Conservation (phyloP, 2,329 filamentous ascomycete species). For the Sordariomycetes sp. region DNA sequence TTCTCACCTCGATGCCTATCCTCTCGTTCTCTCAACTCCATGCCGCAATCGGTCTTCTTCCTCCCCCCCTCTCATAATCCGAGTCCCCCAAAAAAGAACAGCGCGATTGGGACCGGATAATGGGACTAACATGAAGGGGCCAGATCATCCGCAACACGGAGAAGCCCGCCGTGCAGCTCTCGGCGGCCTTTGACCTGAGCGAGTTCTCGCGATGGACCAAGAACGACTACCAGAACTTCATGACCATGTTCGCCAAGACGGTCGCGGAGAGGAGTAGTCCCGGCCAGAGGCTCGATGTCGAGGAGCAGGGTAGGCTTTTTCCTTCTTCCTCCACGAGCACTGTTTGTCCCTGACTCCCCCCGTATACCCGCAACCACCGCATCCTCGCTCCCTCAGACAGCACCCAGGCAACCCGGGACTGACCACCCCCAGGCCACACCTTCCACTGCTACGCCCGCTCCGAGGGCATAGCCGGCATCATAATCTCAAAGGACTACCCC, state of each 20-base stretch:
- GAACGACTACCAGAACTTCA: conserved; percentile 55
- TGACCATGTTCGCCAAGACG: conserved; percentile 76
- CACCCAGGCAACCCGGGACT: background rate
- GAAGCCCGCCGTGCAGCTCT: conserved; percentile 65
- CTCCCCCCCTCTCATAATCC: no score
- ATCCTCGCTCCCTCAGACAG: background rate
- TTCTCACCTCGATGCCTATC: conserved; percentile 7
- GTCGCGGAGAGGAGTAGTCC: conserved; percentile 73
- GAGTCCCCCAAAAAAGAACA: no score
- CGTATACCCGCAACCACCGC: background rate
- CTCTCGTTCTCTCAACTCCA: conserved; percentile 13
- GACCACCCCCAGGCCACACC: conserved; percentile 39
- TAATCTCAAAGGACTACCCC: conserved; percentile 68
- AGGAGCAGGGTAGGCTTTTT: conserved; percentile 48
- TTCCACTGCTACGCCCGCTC: conserved; percentile 64
- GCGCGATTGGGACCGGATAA: background rate
- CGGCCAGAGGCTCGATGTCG: conserved; percentile 75
- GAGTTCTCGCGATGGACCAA: conserved; percentile 72
- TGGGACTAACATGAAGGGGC: background rate
- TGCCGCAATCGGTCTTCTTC: background rate
- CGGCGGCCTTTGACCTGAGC: conserved; percentile 62
- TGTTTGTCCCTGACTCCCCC: background rate
- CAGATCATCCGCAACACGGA: conserved; percentile 67
- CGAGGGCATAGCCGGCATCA: conserved; percentile 62
- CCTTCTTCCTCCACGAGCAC: background rate